These are phyloP conservation scores for Kitagawia praeruptora DNA, from an alignment of 129 eudicot species.

Conservation along the genomic window DNA sequence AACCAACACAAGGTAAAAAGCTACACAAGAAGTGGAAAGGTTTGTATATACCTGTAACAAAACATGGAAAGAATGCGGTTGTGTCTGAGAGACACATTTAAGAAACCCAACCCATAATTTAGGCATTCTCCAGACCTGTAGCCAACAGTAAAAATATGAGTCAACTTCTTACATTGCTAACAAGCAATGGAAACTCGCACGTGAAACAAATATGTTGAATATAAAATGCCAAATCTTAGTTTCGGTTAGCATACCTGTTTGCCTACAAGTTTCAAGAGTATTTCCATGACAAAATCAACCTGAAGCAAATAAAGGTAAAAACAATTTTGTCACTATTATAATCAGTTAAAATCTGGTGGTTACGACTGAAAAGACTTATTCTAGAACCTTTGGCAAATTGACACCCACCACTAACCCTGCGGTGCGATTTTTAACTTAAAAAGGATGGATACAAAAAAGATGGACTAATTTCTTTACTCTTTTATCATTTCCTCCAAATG, in stretches of 20 bases:
- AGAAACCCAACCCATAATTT: constrained; percentile 90
- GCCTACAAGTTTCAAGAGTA: constrained; percentile 72
- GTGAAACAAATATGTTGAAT: neutral
- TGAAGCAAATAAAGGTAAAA: constrained; percentile 7
- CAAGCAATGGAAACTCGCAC: neutral
- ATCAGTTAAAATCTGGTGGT: neutral
- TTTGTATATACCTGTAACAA: constrained; percentile 51
- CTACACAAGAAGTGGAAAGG: neutral
- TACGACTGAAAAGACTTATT: neutral
- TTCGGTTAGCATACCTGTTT: constrained; percentile 58
- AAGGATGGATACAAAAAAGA: neutral
- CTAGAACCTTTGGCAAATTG: neutral
- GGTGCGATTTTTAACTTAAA: neutral
- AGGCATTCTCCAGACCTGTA: constrained; percentile 89
- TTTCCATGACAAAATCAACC: constrained; percentile 95
- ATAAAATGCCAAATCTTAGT: neutral
- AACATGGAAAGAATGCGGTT: constrained; percentile 84
- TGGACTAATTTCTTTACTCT: neutral
- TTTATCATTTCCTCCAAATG: neutral
- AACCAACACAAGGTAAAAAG: neutral
- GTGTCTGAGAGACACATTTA: constrained; percentile 91
- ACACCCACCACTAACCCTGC: neutral
- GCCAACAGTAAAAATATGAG: constrained; percentile 17
- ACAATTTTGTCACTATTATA: neutral
- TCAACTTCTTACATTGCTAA: constrained; percentile 4